Conservation (phyloP, 2,329 filamentous ascomycete species). For the Aphanocladium album region DNA sequence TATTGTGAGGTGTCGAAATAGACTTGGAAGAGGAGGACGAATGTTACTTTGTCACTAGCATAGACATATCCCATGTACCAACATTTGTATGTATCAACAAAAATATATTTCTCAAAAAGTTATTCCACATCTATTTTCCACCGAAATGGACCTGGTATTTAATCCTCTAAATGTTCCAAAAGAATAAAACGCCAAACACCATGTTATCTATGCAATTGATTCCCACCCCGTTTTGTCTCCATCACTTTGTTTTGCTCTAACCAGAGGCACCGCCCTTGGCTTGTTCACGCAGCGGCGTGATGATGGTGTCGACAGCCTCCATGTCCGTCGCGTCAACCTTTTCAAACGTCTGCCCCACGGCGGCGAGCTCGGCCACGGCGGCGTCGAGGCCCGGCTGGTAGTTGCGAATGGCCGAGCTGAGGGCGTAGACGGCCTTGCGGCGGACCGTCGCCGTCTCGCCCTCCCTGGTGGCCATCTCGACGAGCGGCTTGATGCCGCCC, state of each 20-base stretch:
- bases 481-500: slow-evolving; percentile 66
- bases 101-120: neutral
- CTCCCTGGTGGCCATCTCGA: slow-evolving; percentile 56
- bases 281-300: slow-evolving; percentile 59
- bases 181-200: slow-evolving; percentile 29
- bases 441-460: slow-evolving; percentile 61
- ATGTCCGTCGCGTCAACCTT: slow-evolving; percentile 81
- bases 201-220: slow-evolving; percentile 26
- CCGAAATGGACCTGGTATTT: neutral
- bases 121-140: neutral
- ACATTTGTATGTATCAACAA: slow-evolving; percentile 12
- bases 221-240: slow-evolving; percentile 7
- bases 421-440: slow-evolving; percentile 82
- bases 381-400: slow-evolving; percentile 78
- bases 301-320: slow-evolving; percentile 75
- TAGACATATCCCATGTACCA: slow-evolving; percentile 16
- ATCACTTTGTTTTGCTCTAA: neutral
- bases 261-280: slow-evolving; percentile 30
- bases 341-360: slow-evolving; percentile 25
- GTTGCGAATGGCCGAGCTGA: slow-evolving; percentile 82
- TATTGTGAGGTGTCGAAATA: neutral
- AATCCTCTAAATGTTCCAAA: neutral
- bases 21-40: slow-evolving; percentile 10
- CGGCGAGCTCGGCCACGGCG: slow-evolving; percentile 56
- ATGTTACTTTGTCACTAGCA: slow-evolving; percentile 13